A percentile compares a stretch with the other conserved stretches of the same genome.
These are phyloP conservation scores for Bathelium albidoporum DNA, from an alignment of 495 filamentous ascomycete genomes.

Conservation along the genomic window DNA sequence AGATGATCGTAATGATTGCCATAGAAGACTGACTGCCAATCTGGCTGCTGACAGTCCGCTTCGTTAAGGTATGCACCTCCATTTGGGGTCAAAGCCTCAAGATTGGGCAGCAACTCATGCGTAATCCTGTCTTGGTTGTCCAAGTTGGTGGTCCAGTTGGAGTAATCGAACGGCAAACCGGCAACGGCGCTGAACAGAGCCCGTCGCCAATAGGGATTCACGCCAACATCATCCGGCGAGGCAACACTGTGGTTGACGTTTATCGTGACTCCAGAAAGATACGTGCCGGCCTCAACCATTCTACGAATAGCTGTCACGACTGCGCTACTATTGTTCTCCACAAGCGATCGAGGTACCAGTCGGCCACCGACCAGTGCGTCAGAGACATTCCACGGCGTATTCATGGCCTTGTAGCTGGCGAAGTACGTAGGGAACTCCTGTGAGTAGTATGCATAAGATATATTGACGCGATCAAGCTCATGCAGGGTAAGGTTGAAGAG, in stretches of 20 bases:
- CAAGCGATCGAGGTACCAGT: not conserved
- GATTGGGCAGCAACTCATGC: slow-evolving; percentile 4
- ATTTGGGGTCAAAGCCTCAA: slow-evolving; percentile 20
- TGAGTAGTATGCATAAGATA: slow-evolving; percentile 9
- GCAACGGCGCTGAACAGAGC: not conserved
- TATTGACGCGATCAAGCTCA: not conserved
- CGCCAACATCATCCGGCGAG: not conserved
- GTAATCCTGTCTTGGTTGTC: slow-evolving; percentile 10
- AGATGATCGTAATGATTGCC: slow-evolving; percentile 16
- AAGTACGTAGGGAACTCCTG: slow-evolving; percentile 7
- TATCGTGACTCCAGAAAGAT: not conserved
- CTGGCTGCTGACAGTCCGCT: slow-evolving; percentile 29
- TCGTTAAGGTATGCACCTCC: slow-evolving; percentile 41
- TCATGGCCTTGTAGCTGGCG: slow-evolving; percentile 7
- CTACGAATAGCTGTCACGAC: not conserved
- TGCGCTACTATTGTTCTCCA: not conserved
- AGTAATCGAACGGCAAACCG: slow-evolving; percentile 4
- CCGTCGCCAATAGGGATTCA: slow-evolving; percentile 10
- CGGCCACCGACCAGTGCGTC: not conserved
- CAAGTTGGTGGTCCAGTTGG: not conserved
- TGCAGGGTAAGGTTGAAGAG: slow-evolving; percentile 9
- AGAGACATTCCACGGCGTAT: slow-evolving; percentile 9
- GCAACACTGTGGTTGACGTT: not conserved
- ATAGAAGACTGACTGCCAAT: slow-evolving; percentile 17
- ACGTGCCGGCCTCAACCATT: not conserved